Evolutionary conservation across 2,329 filamentous ascomycete genomes (phyloP).

Genomic region (Penicillium sp.): DNA sequence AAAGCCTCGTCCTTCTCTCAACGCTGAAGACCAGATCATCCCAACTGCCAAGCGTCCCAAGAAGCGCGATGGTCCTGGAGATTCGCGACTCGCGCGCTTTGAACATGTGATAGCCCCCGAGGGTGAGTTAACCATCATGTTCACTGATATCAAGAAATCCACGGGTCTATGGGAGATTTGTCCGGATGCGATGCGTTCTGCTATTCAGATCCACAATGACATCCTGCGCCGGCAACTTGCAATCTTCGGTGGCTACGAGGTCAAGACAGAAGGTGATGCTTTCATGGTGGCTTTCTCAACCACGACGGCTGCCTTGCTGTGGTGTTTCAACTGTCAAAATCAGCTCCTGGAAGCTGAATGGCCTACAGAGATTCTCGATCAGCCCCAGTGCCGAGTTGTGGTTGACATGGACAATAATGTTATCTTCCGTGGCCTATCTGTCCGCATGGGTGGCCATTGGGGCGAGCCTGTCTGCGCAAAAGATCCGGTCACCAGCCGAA

Average conservation of each 20-base stretch:
- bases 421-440: constrained; percentile 91
- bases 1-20: constrained; percentile 77
- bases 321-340: constrained; percentile 93
- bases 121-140: constrained; percentile 88
- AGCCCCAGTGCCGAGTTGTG: constrained; percentile 77
- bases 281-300: constrained; percentile 99
- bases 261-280: constrained; percentile 98
- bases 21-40: constrained; percentile 64
- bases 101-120: constrained; percentile 90
- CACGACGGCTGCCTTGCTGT: constrained; percentile 87
- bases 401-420: constrained; percentile 80
- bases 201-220: constrained; percentile 96
- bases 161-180: constrained; percentile 95
- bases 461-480: constrained; percentile 91
- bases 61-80: constrained; percentile 62
- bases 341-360: constrained; percentile 84
- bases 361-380: constrained; percentile 89
- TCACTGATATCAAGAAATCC: constrained; percentile 99
- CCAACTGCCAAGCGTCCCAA: constrained; percentile 65
- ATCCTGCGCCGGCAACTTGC: constrained; percentile 91
- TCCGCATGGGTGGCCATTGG: constrained; percentile 97
- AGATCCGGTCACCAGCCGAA: constrained; percentile 92
- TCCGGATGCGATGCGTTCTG: constrained; percentile 90
- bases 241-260: constrained; percentile 93
- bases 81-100: constrained; percentile 82